Evolutionary conservation across 2,329 filamentous ascomycete genomes (phyloP).

Genomic region (Trichoderma koningii): DNA sequence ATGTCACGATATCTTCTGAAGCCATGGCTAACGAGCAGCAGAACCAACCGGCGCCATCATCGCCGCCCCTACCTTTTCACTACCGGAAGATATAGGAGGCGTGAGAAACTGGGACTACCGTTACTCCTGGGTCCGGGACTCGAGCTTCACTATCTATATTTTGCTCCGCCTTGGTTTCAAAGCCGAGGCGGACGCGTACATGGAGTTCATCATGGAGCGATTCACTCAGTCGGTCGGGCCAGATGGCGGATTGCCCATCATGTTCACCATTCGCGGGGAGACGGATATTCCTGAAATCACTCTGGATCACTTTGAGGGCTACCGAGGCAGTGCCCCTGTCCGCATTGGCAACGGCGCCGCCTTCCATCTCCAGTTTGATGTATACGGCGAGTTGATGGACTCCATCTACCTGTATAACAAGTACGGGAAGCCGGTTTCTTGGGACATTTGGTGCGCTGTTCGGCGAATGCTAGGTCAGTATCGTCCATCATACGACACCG

Average conservation of each 20-base stretch:
- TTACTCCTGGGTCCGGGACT: conserved; percentile 78
- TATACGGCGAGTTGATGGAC: conserved; percentile 78
- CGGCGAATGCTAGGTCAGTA: conserved; percentile 61
- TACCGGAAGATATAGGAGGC: conserved; percentile 73
- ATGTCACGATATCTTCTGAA: neutral
- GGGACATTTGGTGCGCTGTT: conserved; percentile 74
- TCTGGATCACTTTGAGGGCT: conserved; percentile 70
- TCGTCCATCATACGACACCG: neutral
- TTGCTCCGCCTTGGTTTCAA: conserved; percentile 74
- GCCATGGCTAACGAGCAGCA: conserved; percentile 23
- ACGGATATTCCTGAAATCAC: conserved; percentile 73
- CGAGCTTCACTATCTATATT: conserved; percentile 77
- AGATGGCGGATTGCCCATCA: conserved; percentile 70
- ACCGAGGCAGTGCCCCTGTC: conserved; percentile 69
- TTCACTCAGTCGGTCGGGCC: conserved; percentile 62
- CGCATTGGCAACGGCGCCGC: conserved; percentile 77
- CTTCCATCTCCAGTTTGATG: conserved; percentile 75
- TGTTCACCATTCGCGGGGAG: conserved; percentile 77
- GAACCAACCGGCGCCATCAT: conserved; percentile 78
- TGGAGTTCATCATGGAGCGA: conserved; percentile 74
- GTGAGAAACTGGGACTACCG: conserved; percentile 70
- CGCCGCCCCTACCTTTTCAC: conserved; percentile 74
- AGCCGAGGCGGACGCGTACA: conserved; percentile 75
- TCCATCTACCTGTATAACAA: conserved; percentile 78
- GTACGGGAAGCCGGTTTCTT: conserved; percentile 73